Conservation (phyloP, 345 rosid genomes). For the Carallia pectinifolia region DNA sequence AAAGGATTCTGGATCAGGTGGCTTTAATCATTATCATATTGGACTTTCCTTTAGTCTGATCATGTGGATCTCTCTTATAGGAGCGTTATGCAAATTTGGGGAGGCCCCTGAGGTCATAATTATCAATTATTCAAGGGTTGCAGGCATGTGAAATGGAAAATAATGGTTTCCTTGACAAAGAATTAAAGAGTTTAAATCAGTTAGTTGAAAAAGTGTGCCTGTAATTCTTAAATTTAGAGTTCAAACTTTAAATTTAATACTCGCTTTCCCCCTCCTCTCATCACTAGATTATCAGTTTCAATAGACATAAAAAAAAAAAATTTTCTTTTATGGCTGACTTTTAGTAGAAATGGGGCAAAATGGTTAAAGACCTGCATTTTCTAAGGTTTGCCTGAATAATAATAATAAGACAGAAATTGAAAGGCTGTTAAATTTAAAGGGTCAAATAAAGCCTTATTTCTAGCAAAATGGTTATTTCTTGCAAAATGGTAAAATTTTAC, state of each 20-base stretch:
- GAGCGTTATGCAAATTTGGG: too few species aligned
- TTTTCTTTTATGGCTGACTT: background rate
- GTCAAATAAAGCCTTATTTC: background rate
- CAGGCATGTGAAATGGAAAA: background rate
- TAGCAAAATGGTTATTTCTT: background rate
- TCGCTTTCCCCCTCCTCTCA: too few species aligned
- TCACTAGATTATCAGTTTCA: too few species aligned
- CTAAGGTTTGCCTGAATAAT: background rate
- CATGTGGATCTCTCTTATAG: background rate
- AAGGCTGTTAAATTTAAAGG: background rate
- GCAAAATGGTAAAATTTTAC: background rate
- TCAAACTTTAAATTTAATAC: too few species aligned
- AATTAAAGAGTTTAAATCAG: too few species aligned
- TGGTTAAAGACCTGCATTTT: background rate
- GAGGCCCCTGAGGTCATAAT: background rate
- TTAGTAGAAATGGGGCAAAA: background rate
- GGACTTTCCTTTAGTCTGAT: constrained; percentile 14
- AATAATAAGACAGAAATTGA: background rate
- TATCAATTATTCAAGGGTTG: background rate
- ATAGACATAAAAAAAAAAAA: too few species aligned
- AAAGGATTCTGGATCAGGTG: constrained; percentile 3
- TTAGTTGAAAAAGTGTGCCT: too few species aligned
- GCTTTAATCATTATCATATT: constrained; percentile 26
- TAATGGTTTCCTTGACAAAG: background rate
- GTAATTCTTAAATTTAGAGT: too few species aligned